These are phyloP conservation scores for Spergularia azorica DNA, from an alignment of 179 eudicot genomes.

Conservation along the genomic window DNA sequence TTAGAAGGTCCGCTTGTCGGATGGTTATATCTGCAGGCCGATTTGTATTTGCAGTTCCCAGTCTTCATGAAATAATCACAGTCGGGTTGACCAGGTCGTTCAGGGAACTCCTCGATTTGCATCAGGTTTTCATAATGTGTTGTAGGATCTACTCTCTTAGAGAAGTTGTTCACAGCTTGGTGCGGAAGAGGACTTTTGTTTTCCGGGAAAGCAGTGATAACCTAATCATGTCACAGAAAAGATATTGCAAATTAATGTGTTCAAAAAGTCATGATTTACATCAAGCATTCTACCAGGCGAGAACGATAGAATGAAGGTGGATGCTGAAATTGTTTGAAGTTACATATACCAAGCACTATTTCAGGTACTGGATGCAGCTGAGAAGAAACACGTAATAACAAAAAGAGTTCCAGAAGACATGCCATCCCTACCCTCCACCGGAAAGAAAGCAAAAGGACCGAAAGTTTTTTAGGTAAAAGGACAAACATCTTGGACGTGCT, in stretches of 20 bases:
- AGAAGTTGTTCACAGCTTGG: slow-evolving; percentile 22
- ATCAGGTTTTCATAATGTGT: slow-evolving; percentile 23
- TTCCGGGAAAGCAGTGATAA: slow-evolving; percentile 11
- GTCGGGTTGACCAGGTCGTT: slow-evolving; percentile 43
- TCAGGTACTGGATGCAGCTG: too few species aligned
- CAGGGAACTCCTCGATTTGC: slow-evolving; percentile 41
- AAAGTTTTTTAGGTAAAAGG: too few species aligned
- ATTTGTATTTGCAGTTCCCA: slow-evolving; percentile 49
- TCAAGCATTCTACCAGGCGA: background rate
- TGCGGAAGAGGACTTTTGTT: slow-evolving; percentile 28
- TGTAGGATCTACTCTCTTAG: slow-evolving; percentile 36
- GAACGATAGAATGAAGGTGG: background rate
- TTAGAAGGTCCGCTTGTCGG: slow-evolving; percentile 32
- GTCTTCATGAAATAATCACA: slow-evolving; percentile 47
- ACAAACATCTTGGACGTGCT: too few species aligned
- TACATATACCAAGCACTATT: background rate
- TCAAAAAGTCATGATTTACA: background rate
- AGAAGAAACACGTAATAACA: background rate
- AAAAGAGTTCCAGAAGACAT: background rate
- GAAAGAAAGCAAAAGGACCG: background rate
- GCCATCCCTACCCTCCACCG: background rate
- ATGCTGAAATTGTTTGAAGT: slow-evolving; percentile 9
- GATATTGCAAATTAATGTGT: background rate
- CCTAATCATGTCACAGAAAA: slow-evolving; percentile 15
- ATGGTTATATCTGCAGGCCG: slow-evolving; percentile 46